phyloP scores from a whole-genome alignment of 768 basidiomycete genomes.

The Gymnopilus dilepis region DNA sequence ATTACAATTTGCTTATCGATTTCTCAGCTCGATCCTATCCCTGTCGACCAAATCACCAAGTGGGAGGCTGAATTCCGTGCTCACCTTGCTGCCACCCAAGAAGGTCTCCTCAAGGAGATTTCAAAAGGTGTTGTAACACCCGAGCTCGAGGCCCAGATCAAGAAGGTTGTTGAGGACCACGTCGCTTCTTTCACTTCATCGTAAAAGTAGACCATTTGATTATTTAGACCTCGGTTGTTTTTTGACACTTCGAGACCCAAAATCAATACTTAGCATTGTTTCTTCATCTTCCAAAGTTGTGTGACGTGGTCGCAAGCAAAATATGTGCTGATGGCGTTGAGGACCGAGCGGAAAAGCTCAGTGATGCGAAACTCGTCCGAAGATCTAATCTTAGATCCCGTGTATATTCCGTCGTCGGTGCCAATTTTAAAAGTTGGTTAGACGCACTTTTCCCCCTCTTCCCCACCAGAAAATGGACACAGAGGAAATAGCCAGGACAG shows the following conservation, averaged over 20 bases:
- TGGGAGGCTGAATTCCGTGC: constrained; percentile 95
- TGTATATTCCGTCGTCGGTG: constrained; percentile 21
- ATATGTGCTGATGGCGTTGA: too few species aligned
- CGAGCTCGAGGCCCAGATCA: constrained; percentile 92
- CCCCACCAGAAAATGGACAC: constrained; percentile 27
- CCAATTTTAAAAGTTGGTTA: constrained; percentile 7
- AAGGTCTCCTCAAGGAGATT: constrained; percentile 83
- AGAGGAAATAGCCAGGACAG: constrained; percentile 72
- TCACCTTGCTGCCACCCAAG: constrained; percentile 80
- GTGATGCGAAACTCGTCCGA: too few species aligned
- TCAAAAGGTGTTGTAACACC: constrained; percentile 81
- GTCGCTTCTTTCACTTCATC: constrained; percentile 80
- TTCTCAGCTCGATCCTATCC: constrained; percentile 86
- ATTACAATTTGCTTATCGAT: neutral
- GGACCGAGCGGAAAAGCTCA: too few species aligned
- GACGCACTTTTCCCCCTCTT: constrained; percentile 2
- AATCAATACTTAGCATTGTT: constrained; percentile 35
- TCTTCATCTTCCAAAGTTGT: constrained; percentile 17
- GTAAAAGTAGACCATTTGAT: constrained; percentile 35
- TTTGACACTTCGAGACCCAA: constrained; percentile 32
- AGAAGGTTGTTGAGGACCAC: constrained; percentile 92
- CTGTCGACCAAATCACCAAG: constrained; percentile 91
- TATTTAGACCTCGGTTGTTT: constrained; percentile 35
- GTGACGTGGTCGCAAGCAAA: neutral
- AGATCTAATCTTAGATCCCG: constrained; percentile 28